Conservation (phyloP, 2,329 filamentous ascomycete genomes). For the Fusarium pseudoanthophilum region DNA sequence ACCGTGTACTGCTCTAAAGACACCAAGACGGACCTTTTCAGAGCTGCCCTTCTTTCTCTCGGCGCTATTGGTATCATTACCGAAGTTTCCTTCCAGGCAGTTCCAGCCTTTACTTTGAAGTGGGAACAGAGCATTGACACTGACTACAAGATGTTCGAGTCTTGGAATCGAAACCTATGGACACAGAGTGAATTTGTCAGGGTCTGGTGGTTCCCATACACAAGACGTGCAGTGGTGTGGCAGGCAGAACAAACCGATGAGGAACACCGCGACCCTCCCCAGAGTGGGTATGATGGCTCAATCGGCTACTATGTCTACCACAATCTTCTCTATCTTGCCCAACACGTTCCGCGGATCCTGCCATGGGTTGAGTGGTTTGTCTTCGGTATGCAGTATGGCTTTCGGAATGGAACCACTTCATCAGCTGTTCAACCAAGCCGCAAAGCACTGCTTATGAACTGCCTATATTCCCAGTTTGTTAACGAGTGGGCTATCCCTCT, state of each 20-base stretch:
- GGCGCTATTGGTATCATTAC: constrained; percentile 92
- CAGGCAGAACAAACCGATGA: constrained; percentile 81
- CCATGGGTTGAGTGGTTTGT: constrained; percentile 96
- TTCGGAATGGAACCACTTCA: constrained; percentile 74
- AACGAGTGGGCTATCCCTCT: constrained; percentile 98
- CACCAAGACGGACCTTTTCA: constrained; percentile 82
- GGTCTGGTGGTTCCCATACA: constrained; percentile 98
- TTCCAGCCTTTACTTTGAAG: constrained; percentile 82
- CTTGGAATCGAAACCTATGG: constrained; percentile 83
- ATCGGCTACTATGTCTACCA: constrained; percentile 93
- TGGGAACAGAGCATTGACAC: constrained; percentile 85
- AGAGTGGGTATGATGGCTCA: constrained; percentile 82
- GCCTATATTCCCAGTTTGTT: constrained; percentile 96
- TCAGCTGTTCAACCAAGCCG: constrained; percentile 84
- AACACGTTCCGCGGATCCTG: constrained; percentile 80
- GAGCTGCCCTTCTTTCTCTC: constrained; percentile 85
- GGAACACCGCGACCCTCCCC: constrained; percentile 66
- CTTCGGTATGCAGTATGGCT: constrained; percentile 97
- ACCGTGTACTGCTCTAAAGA: constrained; percentile 76
- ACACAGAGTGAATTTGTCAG: constrained; percentile 86
- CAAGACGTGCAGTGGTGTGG: constrained; percentile 88
- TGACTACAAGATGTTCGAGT: constrained; percentile 73
- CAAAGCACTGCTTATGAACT: constrained; percentile 91
- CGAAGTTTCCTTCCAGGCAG: constrained; percentile 86
- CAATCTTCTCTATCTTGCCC: constrained; percentile 83